A percentile compares a stretch with the other conserved stretches of the same genome.
Evolutionary conservation across 805 yeast species (phyloP).

Genomic region (Kodamaea fukazawae): DNA sequence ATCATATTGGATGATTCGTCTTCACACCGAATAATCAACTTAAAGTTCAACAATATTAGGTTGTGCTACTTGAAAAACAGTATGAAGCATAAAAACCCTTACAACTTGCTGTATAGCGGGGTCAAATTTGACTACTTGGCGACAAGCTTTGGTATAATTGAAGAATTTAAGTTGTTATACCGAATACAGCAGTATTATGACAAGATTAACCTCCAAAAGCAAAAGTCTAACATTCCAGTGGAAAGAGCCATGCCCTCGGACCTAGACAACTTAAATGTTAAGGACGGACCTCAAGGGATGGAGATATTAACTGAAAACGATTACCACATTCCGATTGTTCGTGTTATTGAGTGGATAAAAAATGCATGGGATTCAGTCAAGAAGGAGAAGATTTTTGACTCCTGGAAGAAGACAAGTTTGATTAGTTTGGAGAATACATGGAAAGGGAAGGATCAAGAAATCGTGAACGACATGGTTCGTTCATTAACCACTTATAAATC

Average conservation of each 20-base stretch:
- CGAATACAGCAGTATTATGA: constrained; percentile 56
- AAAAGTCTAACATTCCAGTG: constrained; percentile 13
- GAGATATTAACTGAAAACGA: constrained; percentile 39
- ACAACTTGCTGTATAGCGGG: constrained; percentile 37
- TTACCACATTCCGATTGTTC: constrained; percentile 49
- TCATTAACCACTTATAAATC: constrained; percentile 15
- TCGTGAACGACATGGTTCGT: constrained; percentile 6
- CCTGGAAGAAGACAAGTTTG: constrained; percentile 38
- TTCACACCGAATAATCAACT: constrained; percentile 52
- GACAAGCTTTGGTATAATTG: constrained; percentile 61
- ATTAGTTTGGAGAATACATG: constrained; percentile 27
- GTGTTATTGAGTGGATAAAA: constrained; percentile 58
- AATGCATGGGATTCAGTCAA: constrained; percentile 51
- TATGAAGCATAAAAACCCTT: constrained; percentile 36
- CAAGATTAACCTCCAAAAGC: constrained; percentile 36
- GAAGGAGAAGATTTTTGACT: constrained; percentile 26
- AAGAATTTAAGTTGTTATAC: constrained; percentile 58
- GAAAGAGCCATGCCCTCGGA: constrained; percentile 1
- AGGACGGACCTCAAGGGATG: constrained; percentile 10
- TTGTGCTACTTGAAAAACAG: constrained; percentile 39
- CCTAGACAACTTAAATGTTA: constrained; percentile 2
- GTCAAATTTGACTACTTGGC: constrained; percentile 55
- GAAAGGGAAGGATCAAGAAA: constrained; percentile 20
- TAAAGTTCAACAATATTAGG: constrained; percentile 35
- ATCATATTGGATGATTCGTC: constrained; percentile 60